Conservation (phyloP, 352 stramenopile species). For the Pythium brachiatum region DNA sequence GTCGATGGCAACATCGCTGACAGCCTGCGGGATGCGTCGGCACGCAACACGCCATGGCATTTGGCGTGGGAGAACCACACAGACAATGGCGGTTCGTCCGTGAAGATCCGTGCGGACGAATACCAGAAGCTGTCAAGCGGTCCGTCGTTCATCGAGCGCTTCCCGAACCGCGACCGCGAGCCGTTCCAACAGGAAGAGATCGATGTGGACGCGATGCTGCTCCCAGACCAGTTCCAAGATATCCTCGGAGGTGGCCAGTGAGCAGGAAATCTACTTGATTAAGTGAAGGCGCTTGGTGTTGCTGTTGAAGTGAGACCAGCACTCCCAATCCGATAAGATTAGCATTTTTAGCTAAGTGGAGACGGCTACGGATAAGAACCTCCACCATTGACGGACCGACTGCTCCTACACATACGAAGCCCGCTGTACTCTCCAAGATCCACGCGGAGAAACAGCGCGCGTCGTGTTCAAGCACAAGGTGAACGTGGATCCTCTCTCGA, state of each 20-base stretch:
- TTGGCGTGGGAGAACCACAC: conserved; percentile 61
- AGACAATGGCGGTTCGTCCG: conserved; percentile 56
- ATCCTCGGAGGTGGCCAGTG: conserved; percentile 42
- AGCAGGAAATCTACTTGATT: neutral
- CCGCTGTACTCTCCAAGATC: too few species aligned
- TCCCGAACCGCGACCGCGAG: conserved; percentile 44
- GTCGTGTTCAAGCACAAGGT: neutral
- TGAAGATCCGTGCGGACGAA: conserved; percentile 62
- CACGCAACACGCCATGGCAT: conserved; percentile 38
- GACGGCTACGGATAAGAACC: neutral
- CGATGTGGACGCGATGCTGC: conserved; percentile 25
- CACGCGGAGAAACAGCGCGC: neutral
- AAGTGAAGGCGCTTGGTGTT: neutral
- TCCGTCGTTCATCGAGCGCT: conserved; percentile 66
- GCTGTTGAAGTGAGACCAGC: neutral
- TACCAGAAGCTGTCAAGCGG: conserved; percentile 39
- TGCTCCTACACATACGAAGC: too few species aligned
- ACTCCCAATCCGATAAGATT: too few species aligned
- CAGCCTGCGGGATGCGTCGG: conserved; percentile 32
- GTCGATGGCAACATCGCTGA: conserved; percentile 63
- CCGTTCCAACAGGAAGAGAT: conserved; percentile 6
- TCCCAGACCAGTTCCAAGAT: conserved; percentile 44
- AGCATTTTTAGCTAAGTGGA: neutral
- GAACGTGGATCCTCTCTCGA: neutral
- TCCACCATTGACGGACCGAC: too few species aligned